phyloP scores from a whole-genome alignment of 306 rosid genomes.

The Prunus campanulata region DNA sequence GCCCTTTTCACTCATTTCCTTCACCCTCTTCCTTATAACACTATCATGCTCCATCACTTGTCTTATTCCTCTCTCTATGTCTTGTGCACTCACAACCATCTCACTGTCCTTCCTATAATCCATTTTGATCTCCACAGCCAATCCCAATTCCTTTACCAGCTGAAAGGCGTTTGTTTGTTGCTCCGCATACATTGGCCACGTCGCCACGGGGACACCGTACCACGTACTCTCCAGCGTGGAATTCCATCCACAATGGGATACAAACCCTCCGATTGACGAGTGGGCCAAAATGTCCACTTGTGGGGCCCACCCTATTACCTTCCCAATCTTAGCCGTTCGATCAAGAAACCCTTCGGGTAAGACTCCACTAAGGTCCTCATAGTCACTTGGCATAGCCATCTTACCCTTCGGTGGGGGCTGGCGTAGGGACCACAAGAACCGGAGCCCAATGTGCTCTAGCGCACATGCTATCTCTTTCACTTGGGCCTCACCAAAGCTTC shows the following conservation, averaged over 20 bases:
- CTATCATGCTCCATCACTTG: slow-evolving; percentile 27
- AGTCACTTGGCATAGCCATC: neutral
- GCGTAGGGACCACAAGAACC: slow-evolving; percentile 24
- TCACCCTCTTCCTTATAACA: slow-evolving; percentile 25
- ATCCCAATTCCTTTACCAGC: slow-evolving; percentile 15
- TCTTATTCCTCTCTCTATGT: slow-evolving; percentile 37
- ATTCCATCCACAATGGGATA: slow-evolving; percentile 32
- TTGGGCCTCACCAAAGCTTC: slow-evolving; percentile 3
- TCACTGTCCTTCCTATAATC: slow-evolving; percentile 7
- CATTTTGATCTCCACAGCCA: slow-evolving; percentile 14
- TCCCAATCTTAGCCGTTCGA: neutral
- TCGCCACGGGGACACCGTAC: slow-evolving; percentile 17
- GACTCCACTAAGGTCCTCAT: neutral
- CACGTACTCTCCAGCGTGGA: slow-evolving; percentile 21
- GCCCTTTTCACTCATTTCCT: slow-evolving; percentile 17
- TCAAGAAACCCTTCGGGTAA: slow-evolving; percentile 20
- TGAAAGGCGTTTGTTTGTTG: slow-evolving; percentile 18
- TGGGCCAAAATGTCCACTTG: slow-evolving; percentile 25
- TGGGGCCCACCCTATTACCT: slow-evolving; percentile 30
- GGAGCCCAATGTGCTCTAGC: neutral
- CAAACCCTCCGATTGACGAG: slow-evolving; percentile 7
- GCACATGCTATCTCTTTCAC: slow-evolving; percentile 3
- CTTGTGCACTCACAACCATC: slow-evolving; percentile 19
- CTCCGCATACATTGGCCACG: slow-evolving; percentile 26
- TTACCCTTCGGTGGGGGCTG: neutral